phyloP scores from a whole-genome alignment of 306 rosid genomes.

The Amphicarpaea edgeworthii region DNA sequence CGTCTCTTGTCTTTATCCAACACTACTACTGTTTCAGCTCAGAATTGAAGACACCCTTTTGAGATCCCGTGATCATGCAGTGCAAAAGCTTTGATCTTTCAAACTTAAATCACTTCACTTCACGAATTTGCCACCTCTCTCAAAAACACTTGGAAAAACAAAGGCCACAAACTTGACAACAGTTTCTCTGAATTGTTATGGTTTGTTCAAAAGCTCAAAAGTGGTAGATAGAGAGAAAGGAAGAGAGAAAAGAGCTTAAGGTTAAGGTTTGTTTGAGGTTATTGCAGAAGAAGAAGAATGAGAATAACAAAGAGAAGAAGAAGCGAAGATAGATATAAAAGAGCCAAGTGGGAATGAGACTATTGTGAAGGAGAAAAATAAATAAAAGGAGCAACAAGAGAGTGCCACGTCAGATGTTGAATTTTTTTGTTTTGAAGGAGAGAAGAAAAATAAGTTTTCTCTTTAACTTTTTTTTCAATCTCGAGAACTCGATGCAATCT shows the following conservation, averaged over 20 bases:
- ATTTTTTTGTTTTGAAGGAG: conserved; percentile 33
- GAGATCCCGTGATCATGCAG: conserved; percentile 16
- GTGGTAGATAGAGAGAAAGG: background rate
- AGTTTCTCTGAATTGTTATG: background rate
- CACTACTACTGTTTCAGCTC: conserved; percentile 5
- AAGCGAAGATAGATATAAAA: conserved; percentile 34
- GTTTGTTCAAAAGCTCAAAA: conserved; percentile 19
- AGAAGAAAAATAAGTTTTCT: background rate
- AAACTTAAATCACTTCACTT: conserved; percentile 29
- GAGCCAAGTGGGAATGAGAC: conserved; percentile 44
- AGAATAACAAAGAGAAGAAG: background rate
- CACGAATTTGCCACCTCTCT: background rate
- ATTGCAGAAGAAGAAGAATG: background rate
- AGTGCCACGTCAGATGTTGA: conserved; percentile 54
- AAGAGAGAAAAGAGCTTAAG: background rate
- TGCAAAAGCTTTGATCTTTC: background rate
- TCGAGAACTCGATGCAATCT: conserved; percentile 61
- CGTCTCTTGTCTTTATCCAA: background rate
- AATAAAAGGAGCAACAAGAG: conserved; percentile 22
- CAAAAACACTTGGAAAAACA: background rate
- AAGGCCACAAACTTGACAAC: background rate
- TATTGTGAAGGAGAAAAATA: conserved; percentile 40
- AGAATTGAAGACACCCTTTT: conserved; percentile 20
- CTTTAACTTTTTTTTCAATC: background rate
- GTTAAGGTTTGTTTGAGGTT: conserved; percentile 26